Percentiles rank a stretch among this genome's conserved stretches.
Evolutionary conservation across 2,329 filamentous ascomycete genomes (phyloP).

Genomic region (Aspergillus sp.): DNA sequence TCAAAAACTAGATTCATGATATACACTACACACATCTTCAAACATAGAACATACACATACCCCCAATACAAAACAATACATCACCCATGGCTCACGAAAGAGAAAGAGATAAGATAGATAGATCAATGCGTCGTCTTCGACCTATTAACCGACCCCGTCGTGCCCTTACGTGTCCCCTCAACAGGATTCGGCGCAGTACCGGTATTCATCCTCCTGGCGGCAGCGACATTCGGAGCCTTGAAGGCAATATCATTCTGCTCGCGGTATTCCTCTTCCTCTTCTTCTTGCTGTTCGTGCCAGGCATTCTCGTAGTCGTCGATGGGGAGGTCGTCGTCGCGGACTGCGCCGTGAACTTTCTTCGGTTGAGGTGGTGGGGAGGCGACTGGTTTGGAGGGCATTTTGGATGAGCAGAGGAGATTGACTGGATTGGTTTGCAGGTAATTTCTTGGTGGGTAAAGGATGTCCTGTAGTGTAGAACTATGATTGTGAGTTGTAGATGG

Average conservation of each 20-base stretch:
- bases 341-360: neutral
- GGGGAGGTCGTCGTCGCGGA: slow-evolving; percentile 1
- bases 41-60: neutral
- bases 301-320: slow-evolving; percentile 6
- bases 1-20: no score
- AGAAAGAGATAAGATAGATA: neutral
- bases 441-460: slow-evolving; percentile 49
- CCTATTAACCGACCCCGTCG: neutral
- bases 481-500: no score
- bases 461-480: slow-evolving; percentile 43
- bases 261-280: neutral
- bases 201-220: neutral
- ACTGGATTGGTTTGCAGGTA: no score
- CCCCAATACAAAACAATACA: neutral
- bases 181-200: neutral
- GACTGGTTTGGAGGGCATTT: slow-evolving; percentile 54
- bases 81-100: neutral
- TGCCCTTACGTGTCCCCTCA: neutral
- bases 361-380: slow-evolving; percentile 16
- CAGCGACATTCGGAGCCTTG: neutral
- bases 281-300: slow-evolving; percentile 4
- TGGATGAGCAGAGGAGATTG: neutral
- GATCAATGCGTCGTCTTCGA: neutral
- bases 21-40: no score
- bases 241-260: neutral